Base-by-base conservation (phyloP, 2,329 filamentous ascomycete genomes). In the Cladosporium oxysporum region DNA sequence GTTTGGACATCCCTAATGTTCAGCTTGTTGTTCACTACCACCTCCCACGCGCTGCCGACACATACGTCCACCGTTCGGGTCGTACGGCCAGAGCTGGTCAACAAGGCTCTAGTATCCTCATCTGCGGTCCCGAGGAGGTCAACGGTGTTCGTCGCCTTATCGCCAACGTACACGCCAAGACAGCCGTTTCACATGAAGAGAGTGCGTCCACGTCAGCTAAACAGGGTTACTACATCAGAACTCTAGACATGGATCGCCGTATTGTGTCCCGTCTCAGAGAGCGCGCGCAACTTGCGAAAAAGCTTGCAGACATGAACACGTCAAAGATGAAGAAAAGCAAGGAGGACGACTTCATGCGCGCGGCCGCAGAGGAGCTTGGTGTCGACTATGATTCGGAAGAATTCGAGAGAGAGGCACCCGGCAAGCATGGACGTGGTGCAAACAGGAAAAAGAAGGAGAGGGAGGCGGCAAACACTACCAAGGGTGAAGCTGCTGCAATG, bases 11-110 rank as follows among this genome's bases (percentile, higher is more conserved):
- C 71, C 90, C 91, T 55, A 88, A 89, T 37, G 92, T 98, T 57
- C 91, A 97, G 71, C 85, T 96, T 16, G 90, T 99, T 18, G 82
- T 99, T 21, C 95, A 99, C 79, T 99, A 99, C 80, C 94, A 99
- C 78, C 89, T 97, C 0, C 95, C 95, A 1, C 90, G 93, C 66
- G 85, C 92, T 0, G 95, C 95, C 37, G 94, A 98, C 77, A 90
- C 90, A 58, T 99, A 99, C 75, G 93, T 99, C 16, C 95, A 99
- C 76, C 89, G 95, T 28, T 97, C 95, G 1, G 95, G 95, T 14
- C 91, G 95, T 70, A 98, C 95, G 0, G 95, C 95, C 1, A 91
- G 95, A 74, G 94, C 91, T 3, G 86, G 89, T 23, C 87, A 87
- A 14, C 87, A 85, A 0, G 95, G 95, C 44, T 86, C 91, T 41